Evolutionary conservation across 257 asterid genomes (phyloP).

Genomic region (Nicotiana benthamiana): DNA sequence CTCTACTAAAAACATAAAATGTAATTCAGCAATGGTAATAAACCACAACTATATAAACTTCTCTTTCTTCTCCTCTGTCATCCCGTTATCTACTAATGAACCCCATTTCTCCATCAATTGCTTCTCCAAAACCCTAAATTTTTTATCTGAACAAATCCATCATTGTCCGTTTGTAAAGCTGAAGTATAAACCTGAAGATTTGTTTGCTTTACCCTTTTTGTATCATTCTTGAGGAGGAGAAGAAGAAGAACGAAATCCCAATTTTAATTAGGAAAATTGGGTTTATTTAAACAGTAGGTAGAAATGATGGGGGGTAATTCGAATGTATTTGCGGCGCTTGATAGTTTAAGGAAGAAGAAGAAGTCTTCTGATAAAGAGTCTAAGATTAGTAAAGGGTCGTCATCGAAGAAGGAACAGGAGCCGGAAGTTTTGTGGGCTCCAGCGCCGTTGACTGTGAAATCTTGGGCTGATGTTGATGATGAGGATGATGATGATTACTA

Average conservation of each 20-base stretch:
- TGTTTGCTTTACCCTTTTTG: background rate
- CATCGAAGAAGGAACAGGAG: constrained; percentile 38
- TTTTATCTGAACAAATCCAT: background rate
- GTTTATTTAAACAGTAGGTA: background rate
- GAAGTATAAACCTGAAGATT: too few species aligned
- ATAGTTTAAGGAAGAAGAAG: constrained; percentile 60
- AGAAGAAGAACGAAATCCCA: background rate
- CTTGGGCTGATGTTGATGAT: constrained; percentile 82
- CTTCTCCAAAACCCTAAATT: background rate
- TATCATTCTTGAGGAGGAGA: background rate
- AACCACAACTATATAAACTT: background rate
- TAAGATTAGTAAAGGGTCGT: constrained; percentile 18
- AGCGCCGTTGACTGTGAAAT: constrained; percentile 53
- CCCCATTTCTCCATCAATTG: background rate
- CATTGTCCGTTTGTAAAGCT: too few species aligned
- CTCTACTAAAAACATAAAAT: background rate
- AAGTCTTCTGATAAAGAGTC: constrained; percentile 55
- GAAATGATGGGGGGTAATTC: constrained; percentile 65
- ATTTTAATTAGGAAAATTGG: background rate
- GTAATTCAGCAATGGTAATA: background rate
- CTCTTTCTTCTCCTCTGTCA: background rate
- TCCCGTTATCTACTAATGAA: background rate
- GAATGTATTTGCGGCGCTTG: constrained; percentile 79
- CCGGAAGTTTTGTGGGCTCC: constrained; percentile 61
- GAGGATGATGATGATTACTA: constrained; percentile 75